A percentile compares a stretch with the other conserved stretches of the same genome.
Conservation (phyloP, 2,329 filamentous ascomycete species). For the Fusarium oligoseptatum region DNA sequence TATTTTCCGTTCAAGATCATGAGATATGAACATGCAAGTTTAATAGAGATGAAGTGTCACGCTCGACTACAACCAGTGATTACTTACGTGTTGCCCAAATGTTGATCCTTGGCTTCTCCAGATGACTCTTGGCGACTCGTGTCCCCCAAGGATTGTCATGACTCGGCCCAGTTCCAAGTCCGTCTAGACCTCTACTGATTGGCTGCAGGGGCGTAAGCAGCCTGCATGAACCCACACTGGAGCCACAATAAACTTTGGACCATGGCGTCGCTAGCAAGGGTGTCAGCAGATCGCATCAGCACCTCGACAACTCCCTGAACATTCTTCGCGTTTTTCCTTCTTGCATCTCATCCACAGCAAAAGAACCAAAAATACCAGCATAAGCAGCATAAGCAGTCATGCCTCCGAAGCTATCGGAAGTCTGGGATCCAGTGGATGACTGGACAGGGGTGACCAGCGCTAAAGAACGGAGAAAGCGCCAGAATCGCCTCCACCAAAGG, state of each 20-base stretch:
- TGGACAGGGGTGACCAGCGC: conserved; percentile 8
- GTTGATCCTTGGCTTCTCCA: neutral
- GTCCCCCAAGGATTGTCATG: neutral
- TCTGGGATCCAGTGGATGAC: conserved; percentile 9
- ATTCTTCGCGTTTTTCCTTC: neutral
- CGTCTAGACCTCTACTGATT: neutral
- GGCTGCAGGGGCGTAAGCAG: neutral
- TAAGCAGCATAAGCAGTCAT: neutral
- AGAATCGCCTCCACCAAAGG: conserved; percentile 19
- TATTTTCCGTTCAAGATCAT: no score
- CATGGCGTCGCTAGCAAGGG: neutral
- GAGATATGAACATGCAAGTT: neutral
- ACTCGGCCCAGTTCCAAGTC: neutral
- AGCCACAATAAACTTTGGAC: neutral
- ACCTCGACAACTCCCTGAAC: neutral
- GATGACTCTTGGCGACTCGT: neutral
- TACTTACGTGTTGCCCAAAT: neutral
- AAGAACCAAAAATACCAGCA: neutral
- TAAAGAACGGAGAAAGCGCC: conserved; percentile 3
- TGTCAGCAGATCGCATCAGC: neutral
- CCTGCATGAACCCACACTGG: neutral
- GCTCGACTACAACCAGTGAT: neutral
- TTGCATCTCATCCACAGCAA: neutral
- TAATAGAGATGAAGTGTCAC: neutral
- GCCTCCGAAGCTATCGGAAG: conserved; percentile 8